Conservation (phyloP, 768 basidiomycete genomes). For the Serendipita sp. region DNA sequence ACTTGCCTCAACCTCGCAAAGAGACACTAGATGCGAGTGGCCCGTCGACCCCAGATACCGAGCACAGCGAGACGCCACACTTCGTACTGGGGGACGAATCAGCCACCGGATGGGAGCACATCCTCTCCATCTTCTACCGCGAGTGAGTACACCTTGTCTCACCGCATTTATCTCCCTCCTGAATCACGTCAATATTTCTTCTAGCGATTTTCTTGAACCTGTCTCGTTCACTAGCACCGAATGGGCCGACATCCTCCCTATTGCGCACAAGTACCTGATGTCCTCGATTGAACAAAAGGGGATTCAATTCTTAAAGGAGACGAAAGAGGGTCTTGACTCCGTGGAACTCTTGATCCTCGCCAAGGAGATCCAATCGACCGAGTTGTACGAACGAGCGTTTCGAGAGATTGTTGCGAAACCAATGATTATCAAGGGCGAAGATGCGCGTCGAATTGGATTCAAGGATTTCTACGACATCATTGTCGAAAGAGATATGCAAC, state of each 20-base stretch:
- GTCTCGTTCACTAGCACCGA: background rate
- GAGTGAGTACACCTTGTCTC: too few relatives aligned
- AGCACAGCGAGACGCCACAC: background rate
- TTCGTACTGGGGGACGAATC: background rate
- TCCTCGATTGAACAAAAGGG: background rate
- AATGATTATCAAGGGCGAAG: background rate
- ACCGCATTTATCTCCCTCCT: background rate
- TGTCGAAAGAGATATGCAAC: too few relatives aligned
- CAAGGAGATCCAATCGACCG: background rate
- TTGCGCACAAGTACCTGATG: slow-evolving; percentile 1
- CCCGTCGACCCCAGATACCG: too few relatives aligned
- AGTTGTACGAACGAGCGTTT: background rate
- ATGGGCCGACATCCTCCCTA: background rate
- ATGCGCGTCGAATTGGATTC: background rate
- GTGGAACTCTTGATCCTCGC: background rate
- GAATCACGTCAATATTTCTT: background rate
- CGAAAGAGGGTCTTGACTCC: background rate
- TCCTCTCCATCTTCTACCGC: background rate
- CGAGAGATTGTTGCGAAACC: background rate
- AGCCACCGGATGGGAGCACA: background rate
- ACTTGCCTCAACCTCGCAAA: background rate
- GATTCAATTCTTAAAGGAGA: background rate
- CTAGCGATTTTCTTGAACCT: background rate
- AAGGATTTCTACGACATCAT: background rate
- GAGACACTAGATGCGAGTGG: too few relatives aligned